A percentile compares a stretch with the other conserved stretches of the same genome.
These are phyloP conservation scores for Microcyclospora tardicrescens DNA, from an alignment of 2,329 filamentous ascomycete genomes.

Conservation along the genomic window DNA sequence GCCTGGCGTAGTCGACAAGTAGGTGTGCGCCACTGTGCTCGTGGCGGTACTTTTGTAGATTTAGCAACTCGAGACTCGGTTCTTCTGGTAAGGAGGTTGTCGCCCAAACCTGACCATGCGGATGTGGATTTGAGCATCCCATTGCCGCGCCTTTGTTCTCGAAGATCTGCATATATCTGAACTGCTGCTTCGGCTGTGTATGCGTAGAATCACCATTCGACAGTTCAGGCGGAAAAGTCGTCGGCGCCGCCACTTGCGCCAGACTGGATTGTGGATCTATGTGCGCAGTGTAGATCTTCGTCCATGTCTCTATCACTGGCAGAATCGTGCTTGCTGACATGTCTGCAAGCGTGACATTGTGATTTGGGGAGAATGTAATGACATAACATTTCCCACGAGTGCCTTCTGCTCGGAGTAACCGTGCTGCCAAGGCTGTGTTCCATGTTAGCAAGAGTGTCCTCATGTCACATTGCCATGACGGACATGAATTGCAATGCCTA, in stretches of 20 bases:
- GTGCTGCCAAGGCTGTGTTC: slow-evolving; percentile 51
- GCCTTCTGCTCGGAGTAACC: slow-evolving; percentile 68
- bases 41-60: slow-evolving; percentile 64
- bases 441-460: not conserved
- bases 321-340: slow-evolving; percentile 65
- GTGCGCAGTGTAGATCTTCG: slow-evolving; percentile 73
- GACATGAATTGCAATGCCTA: not conserved
- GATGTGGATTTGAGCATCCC: slow-evolving; percentile 97
- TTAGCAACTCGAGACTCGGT: slow-evolving; percentile 61
- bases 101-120: slow-evolving; percentile 93
- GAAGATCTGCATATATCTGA: slow-evolving; percentile 97
- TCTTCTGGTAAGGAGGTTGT: slow-evolving; percentile 86
- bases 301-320: slow-evolving; percentile 81
- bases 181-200: slow-evolving; percentile 53
- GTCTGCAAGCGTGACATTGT: slow-evolving; percentile 87
- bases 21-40: slow-evolving; percentile 64
- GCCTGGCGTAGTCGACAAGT: slow-evolving; percentile 70
- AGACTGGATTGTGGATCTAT: slow-evolving; percentile 60
- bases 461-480: not conserved
- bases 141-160: slow-evolving; percentile 97
- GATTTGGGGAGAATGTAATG: slow-evolving; percentile 80
- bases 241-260: slow-evolving; percentile 31
- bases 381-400: slow-evolving; percentile 97
- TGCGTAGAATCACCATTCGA: slow-evolving; percentile 30
- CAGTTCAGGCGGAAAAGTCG: slow-evolving; percentile 31